Evolutionary conservation across 306 rosid species (phyloP), one percentile per base, ranked within the genome.

Genomic region (Quercus agrifolia): DNA sequence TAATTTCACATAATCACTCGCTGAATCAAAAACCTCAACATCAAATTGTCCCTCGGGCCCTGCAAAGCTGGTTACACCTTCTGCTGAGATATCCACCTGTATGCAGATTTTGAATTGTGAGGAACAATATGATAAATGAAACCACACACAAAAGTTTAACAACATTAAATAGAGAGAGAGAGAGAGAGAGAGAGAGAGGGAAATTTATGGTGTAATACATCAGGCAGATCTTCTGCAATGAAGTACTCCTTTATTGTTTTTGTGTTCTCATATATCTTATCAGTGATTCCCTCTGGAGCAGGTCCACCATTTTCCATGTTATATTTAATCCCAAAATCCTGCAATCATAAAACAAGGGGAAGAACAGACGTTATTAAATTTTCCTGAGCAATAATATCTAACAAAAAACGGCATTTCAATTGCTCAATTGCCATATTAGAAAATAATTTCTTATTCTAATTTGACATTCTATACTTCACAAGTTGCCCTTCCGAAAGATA

Each of bases 251-350:
- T 90, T 74, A 96, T 93, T 74, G 92, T 90, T 78, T 84, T 91
- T 6, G 99, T 96, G 87, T 85, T 79, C 82, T 93, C 94, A 51
- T 90, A 96, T 75, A 96, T 96, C 87, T 90, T 89, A 79, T 96
- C 72, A 61, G 99, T 96, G 78, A 93, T 85, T n/a, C 91, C 91
- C 88, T 96, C 99, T 0, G 98, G 99, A 79, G 99, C 97, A 71
- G 99, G 99, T 74, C 99, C 99, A 76, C 99, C 99, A 77, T 96
- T 96, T 86, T 87, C 99, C 99, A 96, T 96, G 86, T 96, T 96
- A 88, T 93, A 96, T 74, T 96, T 96, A 71, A 96, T 89, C 62
- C 99, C 99, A 84, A 96, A 96, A 86, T 96, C 99, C 99, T 96
- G 92, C 87, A 82, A 75, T n/a, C 27, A 55, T 79, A 68, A 84